Evolutionary conservation across 352 stramenopile species (phyloP), one percentile per base, ranked within the genome.

Genomic region (Phytophthora megakarya): DNA sequence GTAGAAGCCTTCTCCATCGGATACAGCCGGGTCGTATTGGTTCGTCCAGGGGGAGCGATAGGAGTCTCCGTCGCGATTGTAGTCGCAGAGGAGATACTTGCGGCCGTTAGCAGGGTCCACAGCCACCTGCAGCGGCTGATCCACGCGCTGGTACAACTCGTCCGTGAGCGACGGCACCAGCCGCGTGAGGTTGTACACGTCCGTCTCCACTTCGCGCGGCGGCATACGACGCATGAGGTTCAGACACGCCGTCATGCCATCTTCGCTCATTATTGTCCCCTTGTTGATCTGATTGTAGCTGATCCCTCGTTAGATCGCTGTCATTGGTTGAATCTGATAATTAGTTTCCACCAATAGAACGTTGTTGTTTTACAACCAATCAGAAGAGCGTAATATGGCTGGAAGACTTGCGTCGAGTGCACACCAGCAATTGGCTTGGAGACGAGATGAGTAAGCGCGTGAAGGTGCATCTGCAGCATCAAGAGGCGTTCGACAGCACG

Each of bases 11-110:
- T 97, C 88, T 13, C 86, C 84, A 53, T 96, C 85, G 11, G 80
- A 65, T 6, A 79, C 58, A 39, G 88, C 81, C 9, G 86, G 82
- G 45, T 89, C 82, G 72, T 98, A 98, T 26, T 79, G 72, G 78
- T 98, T 98, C 18, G 88, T 97, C 95, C 96, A 98, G 6, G 96
- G 95, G 3, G 88, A 98, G 26, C 93, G 80, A 70, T 98, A 88
- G 28, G 86, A 92, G 69, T 97, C 92, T 12, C 90, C 95, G 59
- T 98, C 93, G 52, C 93, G 85, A 79, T 99, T 98, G 76, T 98
- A 98, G 75, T 98, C 90, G 70, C 90, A 98, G 30, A 97, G 77
- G 18, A 98, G 73, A 77, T 97, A 98, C 58, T 92, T 88, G 56
- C 90, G 89, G 61, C 90, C 90, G 60, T 92, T 96, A 12, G 71